These are phyloP conservation scores for Cytospora schulzeri DNA, from an alignment of 2,329 filamentous ascomycete genomes.

Conservation along the genomic window DNA sequence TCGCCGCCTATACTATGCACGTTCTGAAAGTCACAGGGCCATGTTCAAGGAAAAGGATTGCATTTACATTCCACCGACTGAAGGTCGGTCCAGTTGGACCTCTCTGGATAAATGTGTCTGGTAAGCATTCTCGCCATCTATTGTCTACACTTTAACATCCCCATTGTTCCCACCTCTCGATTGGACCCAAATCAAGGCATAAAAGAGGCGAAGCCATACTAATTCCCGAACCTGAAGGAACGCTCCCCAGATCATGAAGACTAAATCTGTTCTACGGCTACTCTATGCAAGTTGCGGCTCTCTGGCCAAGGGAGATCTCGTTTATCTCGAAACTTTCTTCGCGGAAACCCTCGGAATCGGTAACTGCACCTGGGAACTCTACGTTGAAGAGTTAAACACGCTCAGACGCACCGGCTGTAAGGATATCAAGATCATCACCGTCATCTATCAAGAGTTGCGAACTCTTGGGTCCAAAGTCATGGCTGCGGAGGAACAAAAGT, in stretches of 20 bases:
- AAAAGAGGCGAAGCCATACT: neutral
- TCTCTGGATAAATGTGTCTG: constrained; percentile 22
- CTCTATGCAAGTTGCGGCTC: constrained; percentile 8
- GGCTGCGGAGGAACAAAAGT: neutral
- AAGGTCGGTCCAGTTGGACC: constrained; percentile 1
- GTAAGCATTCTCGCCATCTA: neutral
- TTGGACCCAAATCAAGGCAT: neutral
- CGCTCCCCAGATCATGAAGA: constrained; percentile 9
- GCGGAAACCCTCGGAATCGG: constrained; percentile 15
- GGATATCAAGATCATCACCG: constrained; percentile 7
- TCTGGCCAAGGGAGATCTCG: neutral
- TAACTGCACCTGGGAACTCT: constrained; percentile 14
- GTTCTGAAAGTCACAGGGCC: neutral
- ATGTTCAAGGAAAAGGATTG: neutral
- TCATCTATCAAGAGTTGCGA: constrained; percentile 21
- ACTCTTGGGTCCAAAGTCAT: neutral
- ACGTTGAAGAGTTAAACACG: constrained; percentile 17
- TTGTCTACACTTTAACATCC: too few species aligned
- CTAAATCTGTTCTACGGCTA: constrained; percentile 8
- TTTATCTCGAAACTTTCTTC: constrained; percentile 19
- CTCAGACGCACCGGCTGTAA: constrained; percentile 1
- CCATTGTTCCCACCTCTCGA: neutral
- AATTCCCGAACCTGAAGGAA: neutral
- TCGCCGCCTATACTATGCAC: neutral
- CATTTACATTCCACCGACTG: constrained; percentile 4